Conservation (phyloP, 192 early-diverging fungal genomes). For the Rhizophagus sp. region DNA sequence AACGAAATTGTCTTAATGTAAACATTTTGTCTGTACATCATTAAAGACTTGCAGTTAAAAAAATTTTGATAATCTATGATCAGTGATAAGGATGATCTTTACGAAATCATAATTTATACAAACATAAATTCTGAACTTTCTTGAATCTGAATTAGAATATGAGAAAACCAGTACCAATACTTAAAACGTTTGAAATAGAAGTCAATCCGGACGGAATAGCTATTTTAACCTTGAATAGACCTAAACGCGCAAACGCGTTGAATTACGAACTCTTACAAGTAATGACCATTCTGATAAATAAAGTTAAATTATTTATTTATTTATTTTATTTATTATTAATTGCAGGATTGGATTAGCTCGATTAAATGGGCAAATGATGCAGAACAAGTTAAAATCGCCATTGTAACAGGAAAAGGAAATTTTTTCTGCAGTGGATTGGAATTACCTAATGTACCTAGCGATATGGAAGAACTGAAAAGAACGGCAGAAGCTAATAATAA, state of each 20-base stretch:
- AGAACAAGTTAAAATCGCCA: slow-evolving; percentile 52
- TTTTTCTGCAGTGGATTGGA: slow-evolving; percentile 70
- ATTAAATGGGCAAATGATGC: slow-evolving; percentile 52
- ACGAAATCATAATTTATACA: not conserved
- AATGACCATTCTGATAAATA: not conserved
- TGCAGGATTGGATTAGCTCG: slow-evolving; percentile 58
- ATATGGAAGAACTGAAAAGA: slow-evolving; percentile 13
- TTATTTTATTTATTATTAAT: not conserved
- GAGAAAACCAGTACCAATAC: not conserved
- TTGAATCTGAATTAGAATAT: not conserved
- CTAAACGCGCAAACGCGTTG: slow-evolving; percentile 60
- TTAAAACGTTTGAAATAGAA: slow-evolving; percentile 49
- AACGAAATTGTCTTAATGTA: not conserved
- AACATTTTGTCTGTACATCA: not conserved
- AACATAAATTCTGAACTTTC: not conserved
- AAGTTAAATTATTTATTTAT: not conserved
- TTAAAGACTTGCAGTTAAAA: not conserved
- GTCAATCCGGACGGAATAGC: slow-evolving; percentile 57
- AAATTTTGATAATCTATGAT: not conserved
- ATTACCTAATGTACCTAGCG: slow-evolving; percentile 37
- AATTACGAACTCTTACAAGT: slow-evolving; percentile 52
- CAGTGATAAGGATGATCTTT: too few relatives aligned
- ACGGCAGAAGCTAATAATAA: not conserved
- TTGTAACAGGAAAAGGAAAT: slow-evolving; percentile 67
- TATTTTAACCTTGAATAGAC: slow-evolving; percentile 64